Evolutionary conservation across 2,329 filamentous ascomycete species (phyloP).

Genomic region (Xylaria hypoxylon): DNA sequence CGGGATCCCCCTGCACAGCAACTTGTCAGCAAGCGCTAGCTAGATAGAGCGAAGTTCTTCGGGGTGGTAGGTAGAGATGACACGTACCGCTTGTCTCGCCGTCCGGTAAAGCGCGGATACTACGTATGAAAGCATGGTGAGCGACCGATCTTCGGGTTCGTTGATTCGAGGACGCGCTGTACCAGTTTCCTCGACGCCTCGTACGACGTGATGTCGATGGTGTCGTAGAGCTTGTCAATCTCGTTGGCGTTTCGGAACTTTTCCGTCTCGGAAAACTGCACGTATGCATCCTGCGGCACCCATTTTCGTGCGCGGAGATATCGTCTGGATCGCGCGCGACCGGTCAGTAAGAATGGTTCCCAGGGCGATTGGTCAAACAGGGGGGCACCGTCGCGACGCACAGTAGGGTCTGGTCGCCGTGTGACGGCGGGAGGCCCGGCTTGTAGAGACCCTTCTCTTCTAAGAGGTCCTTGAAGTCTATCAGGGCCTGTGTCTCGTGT

Average conservation of each 20-base stretch:
- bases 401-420: conserved; percentile 80
- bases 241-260: conserved; percentile 85
- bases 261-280: conserved; percentile 89
- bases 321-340: conserved; percentile 65
- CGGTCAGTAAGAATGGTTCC: conserved; percentile 24
- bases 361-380: conserved; percentile 12
- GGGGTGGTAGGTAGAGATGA: not conserved
- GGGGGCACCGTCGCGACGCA: conserved; percentile 55
- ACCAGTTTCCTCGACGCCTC: conserved; percentile 83
- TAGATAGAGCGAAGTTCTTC: not conserved
- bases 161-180: conserved; percentile 25
- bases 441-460: conserved; percentile 73
- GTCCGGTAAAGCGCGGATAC: conserved; percentile 96
- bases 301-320: conserved; percentile 89
- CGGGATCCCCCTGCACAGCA: conserved; percentile 77
- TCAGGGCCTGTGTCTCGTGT: conserved; percentile 74
- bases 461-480: conserved; percentile 77
- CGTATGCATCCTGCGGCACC: conserved; percentile 78
- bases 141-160: conserved; percentile 36
- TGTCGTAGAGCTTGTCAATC: conserved; percentile 83
- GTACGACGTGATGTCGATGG: conserved; percentile 86
- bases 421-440: conserved; percentile 67
- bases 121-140: conserved; percentile 52
- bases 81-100: conserved; percentile 74
- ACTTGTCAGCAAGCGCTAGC: conserved; percentile 29